Evolutionary conservation across 1,284 basidiomycete species (phyloP).

Genomic region (Grifola frondosa): DNA sequence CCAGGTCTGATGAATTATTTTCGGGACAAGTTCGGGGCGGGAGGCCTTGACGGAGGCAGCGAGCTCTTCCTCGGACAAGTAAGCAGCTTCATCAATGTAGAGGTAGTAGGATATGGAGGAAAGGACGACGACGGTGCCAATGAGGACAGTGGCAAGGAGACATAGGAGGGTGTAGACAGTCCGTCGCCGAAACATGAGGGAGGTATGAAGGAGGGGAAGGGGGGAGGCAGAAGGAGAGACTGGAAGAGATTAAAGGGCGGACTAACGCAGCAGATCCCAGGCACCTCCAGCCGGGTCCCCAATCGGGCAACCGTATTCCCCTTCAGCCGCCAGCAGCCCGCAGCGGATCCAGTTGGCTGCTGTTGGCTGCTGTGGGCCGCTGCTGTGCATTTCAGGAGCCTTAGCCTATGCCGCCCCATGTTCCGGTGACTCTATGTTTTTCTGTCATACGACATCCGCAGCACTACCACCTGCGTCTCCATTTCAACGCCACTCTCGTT

Average conservation of each 20-base stretch:
- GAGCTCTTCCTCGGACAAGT: slow-evolving; percentile 79
- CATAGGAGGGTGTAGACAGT: slow-evolving; percentile 69
- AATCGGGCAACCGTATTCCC: no score
- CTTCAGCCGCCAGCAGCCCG: no score
- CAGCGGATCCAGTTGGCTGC: no score
- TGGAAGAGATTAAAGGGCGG: slow-evolving; percentile 10
- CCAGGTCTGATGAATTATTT: slow-evolving; percentile 99
- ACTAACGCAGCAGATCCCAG: slow-evolving; percentile 14
- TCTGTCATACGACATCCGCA: no score
- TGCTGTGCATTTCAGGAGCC: no score
- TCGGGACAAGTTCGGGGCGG: slow-evolving; percentile 75
- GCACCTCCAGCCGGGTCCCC: no score
- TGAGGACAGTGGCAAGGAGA: slow-evolving; percentile 80
- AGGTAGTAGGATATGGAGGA: slow-evolving; percentile 91
- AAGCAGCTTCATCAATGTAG: slow-evolving; percentile 76
- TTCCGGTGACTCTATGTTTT: no score
- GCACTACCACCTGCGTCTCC: no score
- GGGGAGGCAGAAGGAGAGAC: slow-evolving; percentile 17
- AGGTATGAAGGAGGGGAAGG: slow-evolving; percentile 23
- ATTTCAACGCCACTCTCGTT: no score
- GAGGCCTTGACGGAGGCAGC: slow-evolving; percentile 49
- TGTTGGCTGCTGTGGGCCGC: no score
- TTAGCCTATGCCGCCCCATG: no score
- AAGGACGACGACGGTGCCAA: slow-evolving; percentile 91
- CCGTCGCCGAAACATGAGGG: slow-evolving; percentile 47